phyloP scores from a whole-genome alignment of 306 rosid genomes.

The Potentilla sterilis region DNA sequence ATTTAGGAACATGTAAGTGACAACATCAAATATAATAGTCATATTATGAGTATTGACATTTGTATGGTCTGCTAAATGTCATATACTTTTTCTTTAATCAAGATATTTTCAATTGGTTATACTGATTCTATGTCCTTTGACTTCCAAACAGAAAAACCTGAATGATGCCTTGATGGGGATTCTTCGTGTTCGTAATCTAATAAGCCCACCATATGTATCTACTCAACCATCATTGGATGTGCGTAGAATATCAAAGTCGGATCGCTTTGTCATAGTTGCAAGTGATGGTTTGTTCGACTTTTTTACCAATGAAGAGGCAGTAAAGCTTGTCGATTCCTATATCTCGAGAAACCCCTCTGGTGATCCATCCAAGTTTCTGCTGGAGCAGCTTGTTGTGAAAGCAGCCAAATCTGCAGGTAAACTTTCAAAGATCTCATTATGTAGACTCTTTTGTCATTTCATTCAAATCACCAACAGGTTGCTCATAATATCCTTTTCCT shows the following conservation, averaged over 20 bases:
- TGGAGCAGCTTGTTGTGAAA: slow-evolving; percentile 75
- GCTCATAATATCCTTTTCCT: slow-evolving; percentile 2
- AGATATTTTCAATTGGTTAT: neutral
- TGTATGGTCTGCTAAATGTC: neutral
- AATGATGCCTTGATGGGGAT: slow-evolving; percentile 99
- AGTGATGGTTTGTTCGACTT: slow-evolving; percentile 98
- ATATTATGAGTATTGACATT: neutral
- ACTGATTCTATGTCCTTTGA: slow-evolving; percentile 16
- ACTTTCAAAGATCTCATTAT: slow-evolving; percentile 17
- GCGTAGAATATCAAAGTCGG: slow-evolving; percentile 66
- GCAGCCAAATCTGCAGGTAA: slow-evolving; percentile 84
- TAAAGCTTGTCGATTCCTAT: slow-evolving; percentile 68
- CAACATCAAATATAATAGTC: neutral
- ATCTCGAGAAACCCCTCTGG: slow-evolving; percentile 69
- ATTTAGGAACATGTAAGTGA: neutral
- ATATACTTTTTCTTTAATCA: neutral
- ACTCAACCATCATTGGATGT: slow-evolving; percentile 75
- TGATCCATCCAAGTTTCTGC: slow-evolving; percentile 88
- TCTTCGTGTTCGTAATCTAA: slow-evolving; percentile 84
- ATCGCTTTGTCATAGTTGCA: slow-evolving; percentile 72
- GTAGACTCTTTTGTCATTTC: slow-evolving; percentile 8
- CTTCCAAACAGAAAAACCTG: slow-evolving; percentile 59
- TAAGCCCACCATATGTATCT: slow-evolving; percentile 87
- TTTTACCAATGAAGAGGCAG: slow-evolving; percentile 83
- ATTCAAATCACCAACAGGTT: neutral